Conservation (phyloP, 192 early-diverging fungal genomes). For the Jimgerdemannia flammicorona region DNA sequence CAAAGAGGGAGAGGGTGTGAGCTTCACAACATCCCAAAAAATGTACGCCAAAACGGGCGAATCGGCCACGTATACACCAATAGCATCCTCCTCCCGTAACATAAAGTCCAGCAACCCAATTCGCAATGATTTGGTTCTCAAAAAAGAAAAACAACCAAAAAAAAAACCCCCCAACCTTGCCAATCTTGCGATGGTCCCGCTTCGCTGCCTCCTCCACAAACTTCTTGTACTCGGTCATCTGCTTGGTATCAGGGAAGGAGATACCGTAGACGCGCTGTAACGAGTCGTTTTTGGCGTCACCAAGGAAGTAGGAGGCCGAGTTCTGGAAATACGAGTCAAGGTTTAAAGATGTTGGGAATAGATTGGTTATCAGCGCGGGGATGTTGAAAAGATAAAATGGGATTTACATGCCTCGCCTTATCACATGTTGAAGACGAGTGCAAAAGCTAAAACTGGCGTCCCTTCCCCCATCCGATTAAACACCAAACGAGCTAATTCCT, state of each 20-base stretch:
- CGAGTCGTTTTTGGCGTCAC: slow-evolving; percentile 95
- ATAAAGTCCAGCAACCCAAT: no score
- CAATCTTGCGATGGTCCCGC: slow-evolving; percentile 96
- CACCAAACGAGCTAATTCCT: no score
- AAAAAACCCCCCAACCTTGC: slow-evolving; percentile 40
- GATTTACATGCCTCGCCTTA: not conserved
- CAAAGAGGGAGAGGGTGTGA: not conserved
- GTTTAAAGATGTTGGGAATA: not conserved
- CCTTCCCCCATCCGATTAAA: no score
- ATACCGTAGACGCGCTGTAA: slow-evolving; percentile 98
- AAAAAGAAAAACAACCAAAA: no score
- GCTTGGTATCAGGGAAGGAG: slow-evolving; percentile 98
- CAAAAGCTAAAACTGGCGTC: no score
- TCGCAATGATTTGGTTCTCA: no score
- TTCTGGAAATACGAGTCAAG: slow-evolving; percentile 46
- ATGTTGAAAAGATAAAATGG: not conserved
- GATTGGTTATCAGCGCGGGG: not conserved
- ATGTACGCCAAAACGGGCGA: no score
- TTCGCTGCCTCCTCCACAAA: slow-evolving; percentile 96
- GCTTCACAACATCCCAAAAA: not conserved
- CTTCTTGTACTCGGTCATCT: slow-evolving; percentile 92
- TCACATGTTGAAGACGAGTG: not conserved
- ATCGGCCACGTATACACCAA: no score
- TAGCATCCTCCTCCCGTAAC: no score
- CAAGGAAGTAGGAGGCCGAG: slow-evolving; percentile 98